These are phyloP conservation scores for Guillardia theta DNA, from an alignment of 78 protist species.

Conservation along the genomic window DNA sequence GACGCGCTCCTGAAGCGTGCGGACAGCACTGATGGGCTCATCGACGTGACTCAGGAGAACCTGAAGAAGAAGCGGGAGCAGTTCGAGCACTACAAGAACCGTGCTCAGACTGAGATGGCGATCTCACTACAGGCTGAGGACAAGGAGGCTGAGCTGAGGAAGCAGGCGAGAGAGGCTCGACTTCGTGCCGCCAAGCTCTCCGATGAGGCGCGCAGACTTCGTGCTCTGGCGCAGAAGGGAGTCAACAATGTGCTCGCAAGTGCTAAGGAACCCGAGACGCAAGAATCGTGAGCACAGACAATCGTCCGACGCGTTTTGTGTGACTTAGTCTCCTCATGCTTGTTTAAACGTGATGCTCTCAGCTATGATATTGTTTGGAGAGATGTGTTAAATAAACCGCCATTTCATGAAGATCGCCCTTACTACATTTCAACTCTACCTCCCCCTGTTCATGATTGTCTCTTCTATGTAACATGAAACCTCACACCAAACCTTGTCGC, in stretches of 20 bases:
- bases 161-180: background rate
- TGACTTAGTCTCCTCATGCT: background rate
- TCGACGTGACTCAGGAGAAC: constrained; percentile 1
- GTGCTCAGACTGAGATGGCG: constrained; percentile 37
- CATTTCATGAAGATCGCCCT: too few relatives aligned
- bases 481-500: too few relatives aligned
- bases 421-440: background rate
- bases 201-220: constrained; percentile 14
- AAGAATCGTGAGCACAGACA: background rate
- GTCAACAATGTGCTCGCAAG: background rate
- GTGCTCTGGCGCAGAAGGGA: constrained; percentile 18
- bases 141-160: constrained; percentile 28
- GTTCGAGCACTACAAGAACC: constrained; percentile 46
- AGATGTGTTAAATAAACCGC: too few relatives aligned
- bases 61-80: constrained; percentile 26
- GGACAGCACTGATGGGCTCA: constrained; percentile 9
- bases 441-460: background rate
- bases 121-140: constrained; percentile 22
- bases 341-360: background rate
- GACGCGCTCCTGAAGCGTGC: background rate
- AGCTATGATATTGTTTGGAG: background rate
- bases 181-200: background rate
- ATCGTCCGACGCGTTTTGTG: background rate
- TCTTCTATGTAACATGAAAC: too few relatives aligned
- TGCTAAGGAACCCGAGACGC: background rate